Base-by-base conservation (phyloP, 169 alveolate genomes). In the Cryptosporidium baileyi region DNA sequence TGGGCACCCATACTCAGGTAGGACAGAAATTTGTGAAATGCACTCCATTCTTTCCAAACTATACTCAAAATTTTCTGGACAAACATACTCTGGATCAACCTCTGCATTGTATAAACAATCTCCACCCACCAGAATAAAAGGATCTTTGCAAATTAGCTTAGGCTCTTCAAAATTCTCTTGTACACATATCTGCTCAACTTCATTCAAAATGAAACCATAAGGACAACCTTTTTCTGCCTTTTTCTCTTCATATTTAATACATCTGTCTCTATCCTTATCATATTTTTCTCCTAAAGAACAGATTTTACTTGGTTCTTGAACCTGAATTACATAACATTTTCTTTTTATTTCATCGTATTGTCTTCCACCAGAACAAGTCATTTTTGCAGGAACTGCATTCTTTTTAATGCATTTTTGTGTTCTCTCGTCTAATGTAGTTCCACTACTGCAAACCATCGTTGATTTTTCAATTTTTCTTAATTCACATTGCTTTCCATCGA, bases 401-500 rank as follows among this genome's bases (percentile, higher is more conserved):
- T 51, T n/a, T n/a, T 51, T 74, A 34, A 52, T 19, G 22, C 85
- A 74, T 13, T 74, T 74, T 40, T 74, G 74, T 13, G 19, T 19
- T 41, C 54, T 74, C 36, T 74, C 67, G 13, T 74, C 85, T 34
- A 74, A 43, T 19, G 36, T 28, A 11, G 74, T 54, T 6, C 67
- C 85, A 40, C 24, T 54, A 13, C 74, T 60, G 24, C 85, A 74
- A 24, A 34, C 24, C 36, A 74, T 74, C 28, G 52, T 74, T 5
- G 85, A 51, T 22, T 54, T 74, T 9, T 54, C 85, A 1, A 61
- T 45, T 15, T 41, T 51, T 19, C 63, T 74, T 34, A 74, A 19
- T n/a, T 74, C 85, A 44, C 85, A 74, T 6, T 51, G 57, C 52
- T 74, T 74, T 22, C 85, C 85, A 57, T 74, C 85, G 41, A 74